phyloP scores from a whole-genome alignment of 192 early-diverging fungal genomes.

The Umbelopsis vinacea region DNA sequence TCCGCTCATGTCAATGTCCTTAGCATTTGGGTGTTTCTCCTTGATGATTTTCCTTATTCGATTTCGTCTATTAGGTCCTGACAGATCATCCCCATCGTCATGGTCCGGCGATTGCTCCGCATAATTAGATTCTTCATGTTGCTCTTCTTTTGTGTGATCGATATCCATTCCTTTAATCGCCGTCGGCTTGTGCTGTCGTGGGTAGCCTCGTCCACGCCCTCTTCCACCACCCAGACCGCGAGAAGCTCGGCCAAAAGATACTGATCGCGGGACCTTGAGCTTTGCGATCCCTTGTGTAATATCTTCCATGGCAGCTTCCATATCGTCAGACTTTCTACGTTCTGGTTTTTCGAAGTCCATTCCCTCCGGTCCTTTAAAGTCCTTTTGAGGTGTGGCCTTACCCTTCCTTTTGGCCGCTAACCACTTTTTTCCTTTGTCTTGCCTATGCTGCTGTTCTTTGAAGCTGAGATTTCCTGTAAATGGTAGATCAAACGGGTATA shows the following conservation, averaged over 20 bases:
- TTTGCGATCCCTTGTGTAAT: constrained; percentile 13
- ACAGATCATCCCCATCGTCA: not conserved
- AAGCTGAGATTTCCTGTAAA: constrained; percentile 44
- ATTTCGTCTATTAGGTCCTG: constrained; percentile 5
- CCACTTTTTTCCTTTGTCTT: constrained; percentile 26
- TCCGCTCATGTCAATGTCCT: not conserved
- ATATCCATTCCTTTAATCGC: not conserved
- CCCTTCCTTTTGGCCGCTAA: not conserved
- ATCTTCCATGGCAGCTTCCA: constrained; percentile 24
- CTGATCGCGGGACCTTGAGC: constrained; percentile 27
- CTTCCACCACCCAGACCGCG: not conserved
- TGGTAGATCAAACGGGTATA: constrained; percentile 54
- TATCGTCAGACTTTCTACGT: not conserved
- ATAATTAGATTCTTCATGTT: not conserved
- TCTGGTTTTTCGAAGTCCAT: not conserved
- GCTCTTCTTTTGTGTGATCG: not conserved
- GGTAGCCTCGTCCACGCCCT: not conserved
- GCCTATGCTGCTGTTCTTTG: constrained; percentile 22
- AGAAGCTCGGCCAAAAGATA: constrained; percentile 28
- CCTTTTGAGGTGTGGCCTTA: not conserved
- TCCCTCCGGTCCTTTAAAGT: not conserved
- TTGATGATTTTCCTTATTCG: not conserved
- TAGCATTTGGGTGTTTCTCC: not conserved
- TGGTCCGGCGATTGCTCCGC: not conserved
- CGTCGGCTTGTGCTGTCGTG: not conserved